Percentiles rank a stretch among this genome's conserved stretches.
These are phyloP conservation scores for Themeda triandra DNA, from an alignment of 176 grass and related monocot genomes.

Conservation along the genomic window DNA sequence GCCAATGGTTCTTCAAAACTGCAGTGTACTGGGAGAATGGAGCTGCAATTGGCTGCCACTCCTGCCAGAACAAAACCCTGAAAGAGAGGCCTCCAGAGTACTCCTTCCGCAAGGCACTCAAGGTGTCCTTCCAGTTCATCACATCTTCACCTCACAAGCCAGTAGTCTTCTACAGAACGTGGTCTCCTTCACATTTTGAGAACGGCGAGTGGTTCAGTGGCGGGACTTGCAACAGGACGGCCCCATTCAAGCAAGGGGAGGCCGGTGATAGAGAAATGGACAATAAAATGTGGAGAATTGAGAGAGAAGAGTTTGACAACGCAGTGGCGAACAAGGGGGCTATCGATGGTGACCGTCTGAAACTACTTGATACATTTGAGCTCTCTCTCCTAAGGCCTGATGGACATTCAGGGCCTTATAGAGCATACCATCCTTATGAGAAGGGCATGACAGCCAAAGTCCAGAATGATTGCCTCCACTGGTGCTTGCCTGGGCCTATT, in stretches of 20 bases:
- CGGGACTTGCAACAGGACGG: constrained; percentile 59
- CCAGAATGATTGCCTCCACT: constrained; percentile 91
- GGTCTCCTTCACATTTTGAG: constrained; percentile 80
- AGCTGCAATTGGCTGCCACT: constrained; percentile 57
- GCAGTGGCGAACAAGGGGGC: neutral
- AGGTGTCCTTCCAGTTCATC: constrained; percentile 57
- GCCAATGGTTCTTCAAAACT: constrained; percentile 87
- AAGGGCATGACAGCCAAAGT: constrained; percentile 20
- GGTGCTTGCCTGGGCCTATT: constrained; percentile 80
- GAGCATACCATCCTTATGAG: constrained; percentile 59
- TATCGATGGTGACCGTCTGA: constrained; percentile 23
- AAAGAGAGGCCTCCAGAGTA: constrained; percentile 43
- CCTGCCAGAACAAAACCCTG: constrained; percentile 60
- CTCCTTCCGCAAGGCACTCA: constrained; percentile 44
- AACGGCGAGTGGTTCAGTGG: constrained; percentile 75
- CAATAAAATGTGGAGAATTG: constrained; percentile 56
- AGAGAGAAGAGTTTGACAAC: constrained; percentile 63
- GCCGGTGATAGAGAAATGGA: constrained; percentile 38
- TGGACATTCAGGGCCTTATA: constrained; percentile 70
- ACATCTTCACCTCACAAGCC: constrained; percentile 55
- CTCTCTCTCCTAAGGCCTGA: constrained; percentile 78
- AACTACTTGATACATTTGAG: constrained; percentile 65
- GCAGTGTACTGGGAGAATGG: constrained; percentile 73
- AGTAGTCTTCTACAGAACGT: constrained; percentile 64
- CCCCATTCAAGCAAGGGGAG: constrained; percentile 58